Base-by-base conservation (phyloP, 352 stramenopile species). In the Aphanomyces invadans region DNA sequence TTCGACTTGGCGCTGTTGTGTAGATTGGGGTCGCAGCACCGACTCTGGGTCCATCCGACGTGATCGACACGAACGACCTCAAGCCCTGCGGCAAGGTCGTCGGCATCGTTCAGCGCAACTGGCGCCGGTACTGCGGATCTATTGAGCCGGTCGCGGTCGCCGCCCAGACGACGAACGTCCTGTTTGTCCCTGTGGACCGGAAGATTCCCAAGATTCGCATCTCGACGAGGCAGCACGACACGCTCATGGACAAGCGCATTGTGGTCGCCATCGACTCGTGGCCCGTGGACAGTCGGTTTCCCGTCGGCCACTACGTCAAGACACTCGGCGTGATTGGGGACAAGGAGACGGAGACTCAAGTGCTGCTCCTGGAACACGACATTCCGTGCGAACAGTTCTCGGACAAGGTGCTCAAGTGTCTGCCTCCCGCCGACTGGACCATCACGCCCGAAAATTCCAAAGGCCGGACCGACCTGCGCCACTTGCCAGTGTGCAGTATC, bases 361-460 rank as follows among this genome's bases (percentile, higher is more conserved):
- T 99, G 39, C 73, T 99, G 23, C 73, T 99, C 12, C 89, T 98
- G 4, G 92, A 99, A 73, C 95, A 99, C 74, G 88, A 98, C 51
- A 99, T 99, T 74, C 93, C 96, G 2, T 88, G 77, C 55, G 74
- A 80, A 49, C 66, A 89, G 60, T 92, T 92, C 72, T 90, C 77
- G 45, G 82, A 89, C 56, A 79, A 96, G 55, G 89, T 97, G 28
- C 89, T 97, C 78, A 86, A 84, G 46, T 97, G 90, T 61, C 76
- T 99, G 25, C 96, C 97, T 23, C 81, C 95, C 0, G 80, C 89
- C 52, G 87, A 97, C 73, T 99, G 97, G 87, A 90, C 89, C 59
- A 98, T 99, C 66, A 98, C 91, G n/a, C 56, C 74, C 2, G 95
- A 98, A 60, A 97, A 98, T 65, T 95, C 85, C 31, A 81, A 77